Evolutionary conservation across 768 basidiomycete genomes (phyloP), one percentile per base, ranked within the genome.

Genomic region (Suillus discolor): DNA sequence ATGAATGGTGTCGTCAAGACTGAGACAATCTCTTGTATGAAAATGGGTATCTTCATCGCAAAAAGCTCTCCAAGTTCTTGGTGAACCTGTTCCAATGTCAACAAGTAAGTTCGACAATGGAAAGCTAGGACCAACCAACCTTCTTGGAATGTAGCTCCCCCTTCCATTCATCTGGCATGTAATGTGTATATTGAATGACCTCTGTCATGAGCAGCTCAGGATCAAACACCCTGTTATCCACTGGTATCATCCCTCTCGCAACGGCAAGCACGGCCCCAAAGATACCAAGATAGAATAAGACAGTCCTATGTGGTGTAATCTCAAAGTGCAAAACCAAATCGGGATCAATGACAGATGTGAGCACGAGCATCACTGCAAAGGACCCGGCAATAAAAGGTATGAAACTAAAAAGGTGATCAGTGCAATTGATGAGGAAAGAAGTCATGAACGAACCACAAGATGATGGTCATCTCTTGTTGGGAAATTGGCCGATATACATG

Each of bases 401-500:
- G 75, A 99, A 99, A 65, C 96, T 97, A 69, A 15, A 63, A 41
- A 53, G 51, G 4, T 62, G 9, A 62, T 54, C 23, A 62, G 5
- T 53, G 6, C 15, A 7, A n/a, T n/a, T 49, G 41, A 51, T 15
- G 18, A 23, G 15, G 60, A 18, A 39, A 69, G 31, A 44, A 28
- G n/a, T n/a, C 38, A 34, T 39, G 62, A 42, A 75, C 89, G 45
- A 71, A 96, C 96, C 95, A 88, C 86, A 96, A 93, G 67, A 96
- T 83, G 41, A 97, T 79, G 0, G 95, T 90, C 23, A 95, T 82
- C 72, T 92, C 73, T 96, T 95, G 71, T 99, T 99, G 0, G 97
- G 97, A 74, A 97, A 99, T 73, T 99, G 97, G 28, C 94, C 94
- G 67, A 98, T 95, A 75, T 99, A 99, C 83, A 95, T 91, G 75